Evolutionary conservation across 2,329 filamentous ascomycete species (phyloP).

Genomic region (Cordyceps pruinosa): DNA sequence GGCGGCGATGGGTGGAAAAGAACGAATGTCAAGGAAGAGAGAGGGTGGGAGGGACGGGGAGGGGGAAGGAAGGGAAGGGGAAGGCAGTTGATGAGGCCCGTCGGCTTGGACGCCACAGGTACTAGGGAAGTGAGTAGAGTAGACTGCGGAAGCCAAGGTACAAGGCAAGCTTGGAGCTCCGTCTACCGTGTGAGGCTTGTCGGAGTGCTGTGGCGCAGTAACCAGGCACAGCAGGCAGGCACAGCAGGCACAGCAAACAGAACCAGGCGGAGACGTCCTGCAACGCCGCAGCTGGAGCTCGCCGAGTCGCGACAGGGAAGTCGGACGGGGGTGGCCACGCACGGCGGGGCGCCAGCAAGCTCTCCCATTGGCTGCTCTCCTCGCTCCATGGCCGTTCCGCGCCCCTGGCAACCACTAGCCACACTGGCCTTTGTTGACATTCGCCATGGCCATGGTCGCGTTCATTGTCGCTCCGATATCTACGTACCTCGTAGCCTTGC

Average conservation of each 20-base stretch:
- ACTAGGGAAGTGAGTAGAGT: too few relatives aligned
- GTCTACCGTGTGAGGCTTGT: too few relatives aligned
- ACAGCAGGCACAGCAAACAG: too few relatives aligned
- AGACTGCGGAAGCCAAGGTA: too few relatives aligned
- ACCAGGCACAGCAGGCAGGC: too few relatives aligned
- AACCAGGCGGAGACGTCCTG: too few relatives aligned
- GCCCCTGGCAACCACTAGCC: conserved; percentile 10
- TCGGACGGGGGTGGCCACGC: conserved; percentile 5
- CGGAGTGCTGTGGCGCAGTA: too few relatives aligned
- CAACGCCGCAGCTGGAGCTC: conserved; percentile 4
- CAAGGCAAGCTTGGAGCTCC: too few relatives aligned
- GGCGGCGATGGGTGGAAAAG: neutral
- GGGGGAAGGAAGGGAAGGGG: neutral
- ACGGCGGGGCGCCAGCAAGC: too few relatives aligned
- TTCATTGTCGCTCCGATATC: too few relatives aligned
- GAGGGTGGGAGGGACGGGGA: neutral
- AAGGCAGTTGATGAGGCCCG: neutral
- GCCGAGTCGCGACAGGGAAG: conserved; percentile 9
- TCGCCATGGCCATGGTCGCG: neutral
- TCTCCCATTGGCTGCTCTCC: neutral
- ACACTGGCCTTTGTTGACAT: conserved; percentile 10
- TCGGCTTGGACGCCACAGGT: neutral
- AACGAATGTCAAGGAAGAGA: neutral
- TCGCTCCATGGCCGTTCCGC: conserved; percentile 1
- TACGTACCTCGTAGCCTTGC: too few relatives aligned